Evolutionary conservation across 2,329 filamentous ascomycete species (phyloP).

Genomic region (Trichoderma sp.): DNA sequence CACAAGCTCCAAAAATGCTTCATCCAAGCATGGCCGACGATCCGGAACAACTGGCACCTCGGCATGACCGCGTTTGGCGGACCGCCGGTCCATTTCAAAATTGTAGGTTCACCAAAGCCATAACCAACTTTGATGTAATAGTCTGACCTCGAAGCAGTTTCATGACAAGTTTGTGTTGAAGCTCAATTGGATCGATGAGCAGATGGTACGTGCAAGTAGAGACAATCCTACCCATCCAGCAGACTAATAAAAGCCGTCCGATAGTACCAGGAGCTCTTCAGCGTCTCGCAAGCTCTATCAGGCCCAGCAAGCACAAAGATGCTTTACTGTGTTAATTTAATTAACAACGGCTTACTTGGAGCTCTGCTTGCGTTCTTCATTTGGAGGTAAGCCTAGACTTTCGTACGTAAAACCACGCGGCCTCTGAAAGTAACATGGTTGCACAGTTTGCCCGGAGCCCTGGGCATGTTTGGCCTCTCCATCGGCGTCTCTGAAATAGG

Average conservation of each 20-base stretch:
- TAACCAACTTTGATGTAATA: not conserved
- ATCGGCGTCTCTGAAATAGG: not conserved
- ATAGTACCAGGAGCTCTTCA: conserved; percentile 30
- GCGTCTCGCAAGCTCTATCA: conserved; percentile 65
- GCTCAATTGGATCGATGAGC: not conserved
- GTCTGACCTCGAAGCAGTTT: not conserved
- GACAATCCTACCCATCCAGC: not conserved
- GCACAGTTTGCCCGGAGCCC: not conserved
- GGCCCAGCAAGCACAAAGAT: conserved; percentile 71
- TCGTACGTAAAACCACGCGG: not conserved
- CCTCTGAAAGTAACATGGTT: not conserved
- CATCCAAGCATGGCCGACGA: not conserved
- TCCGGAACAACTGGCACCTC: conserved; percentile 41
- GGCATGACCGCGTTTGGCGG: conserved; percentile 67
- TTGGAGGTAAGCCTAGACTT: not conserved
- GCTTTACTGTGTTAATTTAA: conserved; percentile 64
- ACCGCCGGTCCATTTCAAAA: conserved; percentile 60
- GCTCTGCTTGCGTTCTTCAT: not conserved
- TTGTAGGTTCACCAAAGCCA: not conserved
- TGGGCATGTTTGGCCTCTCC: not conserved
- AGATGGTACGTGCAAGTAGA: not conserved
- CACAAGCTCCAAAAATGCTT: not conserved
- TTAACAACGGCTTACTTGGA: conserved; percentile 58
- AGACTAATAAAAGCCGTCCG: not conserved
- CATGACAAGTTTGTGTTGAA: not conserved